phyloP scores from a whole-genome alignment of 768 basidiomycete species.

The Ramaria sp. region DNA sequence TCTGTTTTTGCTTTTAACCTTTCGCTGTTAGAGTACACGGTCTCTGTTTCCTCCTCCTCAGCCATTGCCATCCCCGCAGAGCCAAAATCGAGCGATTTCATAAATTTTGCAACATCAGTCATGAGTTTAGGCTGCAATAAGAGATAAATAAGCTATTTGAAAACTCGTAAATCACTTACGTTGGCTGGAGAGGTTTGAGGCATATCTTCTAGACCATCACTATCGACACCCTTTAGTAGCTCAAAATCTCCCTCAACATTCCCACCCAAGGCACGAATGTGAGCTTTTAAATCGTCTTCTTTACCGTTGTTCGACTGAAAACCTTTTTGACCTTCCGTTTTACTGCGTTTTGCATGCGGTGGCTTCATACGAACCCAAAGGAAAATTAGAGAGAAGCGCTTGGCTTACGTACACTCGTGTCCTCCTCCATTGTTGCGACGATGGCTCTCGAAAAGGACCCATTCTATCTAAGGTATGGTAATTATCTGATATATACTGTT shows the following conservation, averaged over 20 bases:
- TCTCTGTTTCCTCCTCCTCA: slow-evolving; percentile 13
- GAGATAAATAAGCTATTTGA: not conserved
- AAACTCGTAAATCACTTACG: slow-evolving; percentile 17
- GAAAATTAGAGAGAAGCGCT: slow-evolving; percentile 2
- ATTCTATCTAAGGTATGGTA: slow-evolving; percentile 63
- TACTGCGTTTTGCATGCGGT: not conserved
- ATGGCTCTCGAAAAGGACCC: slow-evolving; percentile 52
- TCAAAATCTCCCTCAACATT: slow-evolving; percentile 34
- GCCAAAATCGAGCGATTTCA: slow-evolving; percentile 24
- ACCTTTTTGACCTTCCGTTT: not conserved
- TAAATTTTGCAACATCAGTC: slow-evolving; percentile 37
- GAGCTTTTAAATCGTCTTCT: slow-evolving; percentile 19
- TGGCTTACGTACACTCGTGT: slow-evolving; percentile 2
- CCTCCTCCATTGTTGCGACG: not conserved
- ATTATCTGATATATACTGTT: slow-evolving; percentile 12
- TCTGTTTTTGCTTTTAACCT: not conserved
- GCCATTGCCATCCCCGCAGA: slow-evolving; percentile 1
- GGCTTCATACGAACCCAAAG: not conserved
- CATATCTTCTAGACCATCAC: slow-evolving; percentile 17
- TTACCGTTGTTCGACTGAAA: slow-evolving; percentile 1
- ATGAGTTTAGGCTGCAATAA: slow-evolving; percentile 27
- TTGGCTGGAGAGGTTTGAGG: not conserved
- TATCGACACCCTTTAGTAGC: slow-evolving; percentile 29
- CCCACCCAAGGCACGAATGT: slow-evolving; percentile 35
- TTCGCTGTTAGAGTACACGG: slow-evolving; percentile 7